Evolutionary conservation across 78 protist genomes (phyloP), one percentile per base, ranked within the genome.

Genomic region (Dictyostelium capitatum): DNA sequence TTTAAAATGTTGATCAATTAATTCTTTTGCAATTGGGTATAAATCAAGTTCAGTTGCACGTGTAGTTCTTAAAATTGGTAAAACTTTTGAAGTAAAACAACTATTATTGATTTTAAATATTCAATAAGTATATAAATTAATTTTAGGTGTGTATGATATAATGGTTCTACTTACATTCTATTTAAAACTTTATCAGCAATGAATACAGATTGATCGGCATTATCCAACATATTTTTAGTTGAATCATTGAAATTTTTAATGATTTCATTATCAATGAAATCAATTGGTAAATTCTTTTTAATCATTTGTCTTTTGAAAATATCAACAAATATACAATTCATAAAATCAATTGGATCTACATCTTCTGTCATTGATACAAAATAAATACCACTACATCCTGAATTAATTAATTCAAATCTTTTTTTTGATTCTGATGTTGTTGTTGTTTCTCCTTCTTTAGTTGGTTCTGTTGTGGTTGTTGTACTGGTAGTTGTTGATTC

Each of bases 381-480:
- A 77, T 78, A 87, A 14, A 87, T 62, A 54, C 93, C 93, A 62
- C 79, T 51, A 62, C 84, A 87, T 15, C 83, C 93, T 17, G 84
- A 77, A 87, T 87, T 87, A 30, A 87, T 87, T 9, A 87, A n/a
- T 77, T 74, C 83, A 64, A 87, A 87, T 57, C 81, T 41, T 25
- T 87, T 87, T 37, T 54, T 50, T 20, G 23, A 12, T 32, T 59
- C n/a, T 20, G 19, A 0, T 43, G 57, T 59, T 46, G 51, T 9
- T 20, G 17, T 30, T 54, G 83, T 53, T 28, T 65, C 28, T 23
- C n/a, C 53, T 6, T 82, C 80, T 54, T 11, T 11, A 17, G 15
- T 59, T 19, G 17, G 32, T 53, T 65, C 93, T n/a, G 19, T 82
- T 32, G 54, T 37, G 1, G 43, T 37, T 37, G 43, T 37, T 3